Evolutionary conservation across 345 rosid species (phyloP).

Genomic region (Sapria himalayana): DNA sequence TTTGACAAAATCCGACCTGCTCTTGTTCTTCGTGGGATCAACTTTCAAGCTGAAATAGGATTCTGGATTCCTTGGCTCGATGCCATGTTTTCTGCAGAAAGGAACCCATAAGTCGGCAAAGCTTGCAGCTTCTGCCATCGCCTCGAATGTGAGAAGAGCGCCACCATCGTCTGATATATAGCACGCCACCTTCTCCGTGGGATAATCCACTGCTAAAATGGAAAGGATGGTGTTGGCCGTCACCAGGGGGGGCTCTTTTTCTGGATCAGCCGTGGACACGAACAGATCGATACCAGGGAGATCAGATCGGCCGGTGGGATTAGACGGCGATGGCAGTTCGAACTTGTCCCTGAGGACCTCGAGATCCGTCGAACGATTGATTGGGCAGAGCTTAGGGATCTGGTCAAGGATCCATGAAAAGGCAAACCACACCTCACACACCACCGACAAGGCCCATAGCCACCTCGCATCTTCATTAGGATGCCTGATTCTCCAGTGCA

Average conservation of each 20-base stretch:
- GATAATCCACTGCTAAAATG: conserved; percentile 72
- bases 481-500: conserved; percentile 56
- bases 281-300: conserved; percentile 77
- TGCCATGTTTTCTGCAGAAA: conserved; percentile 68
- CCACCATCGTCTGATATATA: conserved; percentile 89
- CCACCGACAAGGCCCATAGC: conserved; percentile 72
- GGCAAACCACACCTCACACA: conserved; percentile 81
- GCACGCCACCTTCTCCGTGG: conserved; percentile 68
- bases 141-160: conserved; percentile 85
- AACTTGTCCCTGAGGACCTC: conserved; percentile 70
- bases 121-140: conserved; percentile 95
- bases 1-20: conserved; percentile 67
- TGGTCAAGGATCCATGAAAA: conserved; percentile 94
- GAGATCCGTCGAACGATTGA: conserved; percentile 71
- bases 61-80: conserved; percentile 85
- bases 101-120: conserved; percentile 94
- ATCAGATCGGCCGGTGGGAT: conserved; percentile 80
- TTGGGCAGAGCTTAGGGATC: conserved; percentile 59
- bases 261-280: conserved; percentile 90
- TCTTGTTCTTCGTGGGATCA: conserved; percentile 82
- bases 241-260: conserved; percentile 78
- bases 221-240: conserved; percentile 82
- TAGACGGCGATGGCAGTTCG: conserved; percentile 69
- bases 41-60: conserved; percentile 49
- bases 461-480: conserved; percentile 74